Conservation (phyloP, 2,329 filamentous ascomycete species). For the Verticillium longisporum region DNA sequence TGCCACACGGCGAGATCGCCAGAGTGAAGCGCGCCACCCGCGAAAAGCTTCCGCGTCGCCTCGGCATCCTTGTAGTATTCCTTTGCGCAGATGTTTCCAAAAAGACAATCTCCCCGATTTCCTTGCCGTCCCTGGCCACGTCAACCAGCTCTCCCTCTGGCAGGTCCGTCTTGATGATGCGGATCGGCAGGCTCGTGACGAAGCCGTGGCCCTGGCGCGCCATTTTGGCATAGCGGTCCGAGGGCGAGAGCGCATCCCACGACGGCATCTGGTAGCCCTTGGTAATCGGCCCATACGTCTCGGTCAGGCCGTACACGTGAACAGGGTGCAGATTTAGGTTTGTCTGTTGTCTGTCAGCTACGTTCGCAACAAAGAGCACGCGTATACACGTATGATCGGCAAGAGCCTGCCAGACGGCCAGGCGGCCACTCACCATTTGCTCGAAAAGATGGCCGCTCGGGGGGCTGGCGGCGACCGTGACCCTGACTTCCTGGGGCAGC, state of each 20-base stretch:
- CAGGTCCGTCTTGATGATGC: constrained; percentile 75
- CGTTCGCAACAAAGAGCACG: neutral
- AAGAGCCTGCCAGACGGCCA: neutral
- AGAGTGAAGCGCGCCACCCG: constrained; percentile 78
- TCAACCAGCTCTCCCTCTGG: constrained; percentile 60
- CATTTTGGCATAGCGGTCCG: constrained; percentile 84
- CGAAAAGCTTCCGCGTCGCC: constrained; percentile 81
- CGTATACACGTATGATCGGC: neutral
- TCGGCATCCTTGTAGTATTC: constrained; percentile 88
- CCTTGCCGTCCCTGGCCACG: constrained; percentile 62
- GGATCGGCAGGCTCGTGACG: constrained; percentile 70
- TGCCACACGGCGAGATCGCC: constrained; percentile 94
- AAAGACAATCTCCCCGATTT: constrained; percentile 83
- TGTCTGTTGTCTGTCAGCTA: constrained; percentile 16
- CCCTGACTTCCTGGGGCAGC: constrained; percentile 65
- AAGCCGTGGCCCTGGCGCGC: constrained; percentile 91
- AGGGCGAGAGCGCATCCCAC: constrained; percentile 68
- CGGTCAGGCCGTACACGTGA: constrained; percentile 82
- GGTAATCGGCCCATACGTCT: constrained; percentile 94
- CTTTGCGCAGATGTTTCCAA: constrained; percentile 85
- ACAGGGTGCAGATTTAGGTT: constrained; percentile 79
- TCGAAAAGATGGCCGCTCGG: constrained; percentile 88
- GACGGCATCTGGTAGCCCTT: constrained; percentile 83
- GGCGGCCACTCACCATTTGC: constrained; percentile 60
- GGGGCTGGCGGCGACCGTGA: constrained; percentile 89